A percentile compares a stretch with the other conserved stretches of the same genome.
phyloP scores from a whole-genome alignment of 305 asterid genomes.

The Ilex paraguariensis region DNA sequence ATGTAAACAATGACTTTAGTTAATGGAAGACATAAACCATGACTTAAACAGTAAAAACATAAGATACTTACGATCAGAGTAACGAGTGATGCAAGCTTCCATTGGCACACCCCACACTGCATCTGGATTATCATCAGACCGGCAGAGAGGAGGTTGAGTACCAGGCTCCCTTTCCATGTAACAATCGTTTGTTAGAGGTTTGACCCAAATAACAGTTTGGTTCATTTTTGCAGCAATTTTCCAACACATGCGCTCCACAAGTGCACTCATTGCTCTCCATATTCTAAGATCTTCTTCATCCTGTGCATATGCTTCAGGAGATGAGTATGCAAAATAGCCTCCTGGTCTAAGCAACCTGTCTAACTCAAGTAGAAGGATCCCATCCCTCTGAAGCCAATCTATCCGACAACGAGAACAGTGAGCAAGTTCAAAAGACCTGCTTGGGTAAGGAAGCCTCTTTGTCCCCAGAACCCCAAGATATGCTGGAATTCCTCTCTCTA shows the following conservation, averaged over 20 bases:
- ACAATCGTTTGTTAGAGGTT: conserved; percentile 76
- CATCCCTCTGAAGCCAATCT: conserved; percentile 93
- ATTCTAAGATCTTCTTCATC: conserved; percentile 88
- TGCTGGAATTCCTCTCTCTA: conserved; percentile 92
- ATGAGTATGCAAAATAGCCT: conserved; percentile 84
- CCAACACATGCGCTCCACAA: conserved; percentile 94
- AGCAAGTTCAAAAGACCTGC: conserved; percentile 87
- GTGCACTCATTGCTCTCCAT: conserved; percentile 80
- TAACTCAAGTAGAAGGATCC: conserved; percentile 87
- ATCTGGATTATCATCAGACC: conserved; percentile 83
- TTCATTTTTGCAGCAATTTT: conserved; percentile 68
- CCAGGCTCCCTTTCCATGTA: conserved; percentile 64
- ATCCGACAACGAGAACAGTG: conserved; percentile 90
- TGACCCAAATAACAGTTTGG: conserved; percentile 90
- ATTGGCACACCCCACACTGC: conserved; percentile 71
- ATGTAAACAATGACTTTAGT: not conserved
- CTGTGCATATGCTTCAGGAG: conserved; percentile 95
- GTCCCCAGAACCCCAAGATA: conserved; percentile 95
- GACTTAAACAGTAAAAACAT: not conserved
- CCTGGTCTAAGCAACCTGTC: conserved; percentile 91
- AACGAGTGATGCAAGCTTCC: conserved; percentile 88
- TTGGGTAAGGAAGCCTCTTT: conserved; percentile 89
- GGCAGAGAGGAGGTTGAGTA: conserved; percentile 86
- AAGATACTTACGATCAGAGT: conserved; percentile 72
- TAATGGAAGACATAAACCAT: not conserved